phyloP scores from a whole-genome alignment of 2,329 filamentous ascomycete genomes.

The Alternaria sp. region DNA sequence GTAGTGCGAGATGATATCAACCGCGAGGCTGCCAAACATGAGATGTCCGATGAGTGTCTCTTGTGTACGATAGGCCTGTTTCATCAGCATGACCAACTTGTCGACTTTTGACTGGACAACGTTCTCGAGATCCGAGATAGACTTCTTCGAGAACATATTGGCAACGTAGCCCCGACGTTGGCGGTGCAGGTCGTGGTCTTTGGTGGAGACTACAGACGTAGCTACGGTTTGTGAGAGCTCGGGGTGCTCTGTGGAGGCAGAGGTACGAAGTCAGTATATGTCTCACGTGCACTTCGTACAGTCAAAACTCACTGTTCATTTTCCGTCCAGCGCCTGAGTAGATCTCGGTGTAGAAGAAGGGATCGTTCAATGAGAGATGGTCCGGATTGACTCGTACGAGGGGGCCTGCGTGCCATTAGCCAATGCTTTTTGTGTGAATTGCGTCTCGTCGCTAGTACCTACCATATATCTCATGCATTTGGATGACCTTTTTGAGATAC shows the following conservation, averaged over 20 bases:
- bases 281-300: background rate
- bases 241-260: background rate
- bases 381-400: constrained; percentile 15
- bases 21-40: constrained; percentile 10
- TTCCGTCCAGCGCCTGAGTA: constrained; percentile 2
- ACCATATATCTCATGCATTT: constrained; percentile 37
- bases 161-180: constrained; percentile 27
- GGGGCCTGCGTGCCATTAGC: constrained; percentile 11
- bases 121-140: constrained; percentile 24
- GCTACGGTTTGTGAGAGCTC: background rate
- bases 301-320: background rate
- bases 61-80: background rate
- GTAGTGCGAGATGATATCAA: constrained; percentile 14
- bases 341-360: constrained; percentile 1
- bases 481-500: constrained; percentile 43
- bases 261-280: background rate
- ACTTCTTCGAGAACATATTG: constrained; percentile 35
- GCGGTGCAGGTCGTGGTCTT: constrained; percentile 32
- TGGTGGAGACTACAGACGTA: background rate
- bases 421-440: background rate
- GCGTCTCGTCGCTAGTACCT: background rate
- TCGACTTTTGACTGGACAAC: constrained; percentile 21
- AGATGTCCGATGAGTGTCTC: constrained; percentile 5
- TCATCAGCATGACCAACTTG: constrained; percentile 4
- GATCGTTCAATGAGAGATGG: constrained; percentile 17